These are phyloP conservation scores for Eleusine indica DNA, from an alignment of 176 grass and related monocot species.

Conservation along the genomic window DNA sequence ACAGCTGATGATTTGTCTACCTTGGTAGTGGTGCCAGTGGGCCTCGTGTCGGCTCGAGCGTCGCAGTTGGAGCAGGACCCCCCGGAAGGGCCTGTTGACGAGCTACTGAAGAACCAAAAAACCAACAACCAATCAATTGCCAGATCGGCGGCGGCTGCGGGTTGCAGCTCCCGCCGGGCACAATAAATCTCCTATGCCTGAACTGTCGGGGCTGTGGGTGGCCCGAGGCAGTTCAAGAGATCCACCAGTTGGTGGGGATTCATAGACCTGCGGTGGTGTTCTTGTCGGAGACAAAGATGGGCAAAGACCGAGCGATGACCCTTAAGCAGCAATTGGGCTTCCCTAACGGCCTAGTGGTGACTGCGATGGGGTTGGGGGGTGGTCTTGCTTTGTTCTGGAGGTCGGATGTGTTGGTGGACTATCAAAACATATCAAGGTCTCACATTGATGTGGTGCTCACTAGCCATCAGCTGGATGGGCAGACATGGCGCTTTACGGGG, in stretches of 20 bases:
- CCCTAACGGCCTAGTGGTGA: not conserved
- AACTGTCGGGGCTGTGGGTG: not conserved
- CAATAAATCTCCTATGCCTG: not conserved
- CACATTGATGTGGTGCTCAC: not conserved
- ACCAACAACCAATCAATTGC: not conserved
- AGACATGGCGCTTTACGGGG: not conserved
- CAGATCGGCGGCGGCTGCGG: not conserved
- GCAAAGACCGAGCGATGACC: not conserved
- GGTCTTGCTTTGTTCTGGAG: not conserved
- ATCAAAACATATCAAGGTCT: not conserved
- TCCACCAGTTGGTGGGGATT: not conserved
- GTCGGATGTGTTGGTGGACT: not conserved
- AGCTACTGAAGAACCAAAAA: not conserved
- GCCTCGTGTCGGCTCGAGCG: too few relatives aligned
- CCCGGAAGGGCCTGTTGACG: too few relatives aligned
- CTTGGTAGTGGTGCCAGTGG: too few relatives aligned
- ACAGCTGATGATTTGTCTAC: too few relatives aligned
- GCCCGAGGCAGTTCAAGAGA: slow-evolving; percentile 6
- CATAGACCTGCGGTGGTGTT: not conserved
- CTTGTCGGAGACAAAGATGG: not conserved
- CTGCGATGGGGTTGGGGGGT: not conserved
- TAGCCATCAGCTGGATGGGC: not conserved
- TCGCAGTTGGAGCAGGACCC: too few relatives aligned
- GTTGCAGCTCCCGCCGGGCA: not conserved
- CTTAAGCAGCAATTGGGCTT: not conserved